Conservation (phyloP, 192 early-diverging fungal species). For the Obelidium mucronatum region DNA sequence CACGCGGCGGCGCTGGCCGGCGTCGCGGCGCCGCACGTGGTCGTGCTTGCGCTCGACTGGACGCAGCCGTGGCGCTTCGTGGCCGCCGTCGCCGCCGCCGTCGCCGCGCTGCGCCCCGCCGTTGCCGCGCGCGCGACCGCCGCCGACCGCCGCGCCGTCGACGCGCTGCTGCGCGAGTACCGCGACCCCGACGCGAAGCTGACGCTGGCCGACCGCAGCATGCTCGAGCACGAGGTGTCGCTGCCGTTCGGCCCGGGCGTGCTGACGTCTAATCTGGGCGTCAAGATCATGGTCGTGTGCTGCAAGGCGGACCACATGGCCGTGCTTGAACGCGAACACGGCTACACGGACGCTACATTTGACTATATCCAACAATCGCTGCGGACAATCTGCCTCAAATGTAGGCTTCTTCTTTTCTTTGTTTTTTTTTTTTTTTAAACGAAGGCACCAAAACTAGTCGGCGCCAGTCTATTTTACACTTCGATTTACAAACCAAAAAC, state of each 20-base stretch:
- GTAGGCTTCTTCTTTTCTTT: conserved; percentile 51
- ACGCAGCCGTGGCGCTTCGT: conserved; percentile 87
- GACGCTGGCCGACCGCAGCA: neutral
- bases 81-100: no score
- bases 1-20: conserved; percentile 48
- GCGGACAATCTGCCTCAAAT: conserved; percentile 89
- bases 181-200: conserved; percentile 2
- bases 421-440: neutral
- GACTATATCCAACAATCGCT: conserved; percentile 95
- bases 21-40: conserved; percentile 73
- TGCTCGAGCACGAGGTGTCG: conserved; percentile 15
- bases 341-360: conserved; percentile 91
- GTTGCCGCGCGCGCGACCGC: neutral
- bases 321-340: conserved; percentile 79
- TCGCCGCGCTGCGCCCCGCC: no score
- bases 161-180: conserved; percentile 17
- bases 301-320: conserved; percentile 84
- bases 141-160: neutral
- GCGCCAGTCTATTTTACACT: conserved; percentile 90
- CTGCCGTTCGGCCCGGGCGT: conserved; percentile 78
- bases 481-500: conserved; percentile 82
- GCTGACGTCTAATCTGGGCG: conserved; percentile 84
- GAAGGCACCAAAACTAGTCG: conserved; percentile 60
- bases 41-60: conserved; percentile 91
- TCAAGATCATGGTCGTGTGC: conserved; percentile 91